Evolutionary conservation across 2,329 filamentous ascomycete species (phyloP), one percentile per base, ranked within the genome.

Genomic region (Tolypocladium guangdongense): DNA sequence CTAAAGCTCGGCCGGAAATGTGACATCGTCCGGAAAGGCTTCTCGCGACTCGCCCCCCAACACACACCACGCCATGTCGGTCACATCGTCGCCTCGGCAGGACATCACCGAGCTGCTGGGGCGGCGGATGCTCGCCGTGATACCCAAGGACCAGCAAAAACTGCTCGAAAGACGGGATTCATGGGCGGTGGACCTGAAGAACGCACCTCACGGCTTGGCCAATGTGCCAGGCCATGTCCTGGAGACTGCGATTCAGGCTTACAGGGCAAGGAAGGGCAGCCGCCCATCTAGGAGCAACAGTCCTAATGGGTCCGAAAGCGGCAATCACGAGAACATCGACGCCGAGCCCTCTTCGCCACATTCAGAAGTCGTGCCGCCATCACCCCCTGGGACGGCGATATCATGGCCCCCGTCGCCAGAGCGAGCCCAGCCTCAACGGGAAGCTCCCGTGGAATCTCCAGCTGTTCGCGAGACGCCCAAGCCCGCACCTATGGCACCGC

Each of bases 91-190:
- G 50, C 58, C 63, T 50, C 46, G 49, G 38, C 60, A 59, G 51
- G 59, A 60, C 47, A 39, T 66, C 30, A 38, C 53, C 37, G 56
- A 60, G 36, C 55, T 65, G 37, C 56, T 69, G 43, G 46, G 58
- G 46, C 64, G 61, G 12, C 63, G 62, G 7, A 64, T 56, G 14
- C 56, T 66, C 22, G 55, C 65, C 20, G 64, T 53, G 27, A 64
- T 76, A 7, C 69, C 72, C 0, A 64, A 61, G 18, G 67, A 73
- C 41, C 75, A 78, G 56, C 63, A 63, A 30, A 51, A 52, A 4
- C 59, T 76, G 2, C 61, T 77, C 1, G 64, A 69, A 2, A 53
- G 58, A 0, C 50, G 62, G 4, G 62, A 66, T 51, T 65, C 73
- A 2, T 76, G 74, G 74, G 64, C 64, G 4, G 57, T 63, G 4